Evolutionary conservation across 805 yeast species (phyloP).

Genomic region (Lipomyces starkeyi): DNA sequence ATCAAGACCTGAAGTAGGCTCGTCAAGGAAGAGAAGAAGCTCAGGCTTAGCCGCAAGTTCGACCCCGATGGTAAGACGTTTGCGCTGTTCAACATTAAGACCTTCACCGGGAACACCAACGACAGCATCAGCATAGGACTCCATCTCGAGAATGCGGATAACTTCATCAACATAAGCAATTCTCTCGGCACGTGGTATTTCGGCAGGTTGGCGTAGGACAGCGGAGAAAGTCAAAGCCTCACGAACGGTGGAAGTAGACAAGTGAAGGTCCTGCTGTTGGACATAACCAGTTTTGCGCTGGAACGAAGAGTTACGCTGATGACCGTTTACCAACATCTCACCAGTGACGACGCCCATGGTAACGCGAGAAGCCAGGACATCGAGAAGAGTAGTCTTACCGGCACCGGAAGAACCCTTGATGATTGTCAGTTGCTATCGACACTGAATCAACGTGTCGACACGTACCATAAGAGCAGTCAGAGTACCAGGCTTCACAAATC

Average conservation of each 20-base stretch:
- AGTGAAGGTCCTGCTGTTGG: conserved; percentile 80
- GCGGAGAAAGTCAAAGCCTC: conserved; percentile 78
- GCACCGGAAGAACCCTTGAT: conserved; percentile 77
- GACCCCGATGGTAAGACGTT: conserved; percentile 72
- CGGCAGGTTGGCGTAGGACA: conserved; percentile 67
- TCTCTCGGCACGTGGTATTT: conserved; percentile 63
- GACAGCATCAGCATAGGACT: conserved; percentile 73
- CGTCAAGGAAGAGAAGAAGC: conserved; percentile 64
- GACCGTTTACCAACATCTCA: conserved; percentile 74
- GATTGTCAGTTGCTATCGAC: not conserved
- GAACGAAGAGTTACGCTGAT: conserved; percentile 67
- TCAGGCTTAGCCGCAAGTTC: conserved; percentile 75
- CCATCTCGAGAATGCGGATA: conserved; percentile 70
- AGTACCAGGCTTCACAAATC: conserved; percentile 85
- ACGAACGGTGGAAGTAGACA: conserved; percentile 71
- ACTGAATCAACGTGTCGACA: conserved; percentile 3
- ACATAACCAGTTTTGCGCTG: conserved; percentile 81
- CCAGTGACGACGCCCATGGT: conserved; percentile 75
- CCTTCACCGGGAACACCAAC: conserved; percentile 82
- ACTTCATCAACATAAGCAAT: conserved; percentile 71
- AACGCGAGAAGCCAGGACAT: conserved; percentile 74
- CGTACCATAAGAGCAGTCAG: conserved; percentile 71
- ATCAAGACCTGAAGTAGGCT: conserved; percentile 77
- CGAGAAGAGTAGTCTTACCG: conserved; percentile 74
- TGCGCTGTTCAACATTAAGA: conserved; percentile 70